Base-by-base conservation (phyloP, 192 early-diverging fungal species). In the Coemansia sp. region DNA sequence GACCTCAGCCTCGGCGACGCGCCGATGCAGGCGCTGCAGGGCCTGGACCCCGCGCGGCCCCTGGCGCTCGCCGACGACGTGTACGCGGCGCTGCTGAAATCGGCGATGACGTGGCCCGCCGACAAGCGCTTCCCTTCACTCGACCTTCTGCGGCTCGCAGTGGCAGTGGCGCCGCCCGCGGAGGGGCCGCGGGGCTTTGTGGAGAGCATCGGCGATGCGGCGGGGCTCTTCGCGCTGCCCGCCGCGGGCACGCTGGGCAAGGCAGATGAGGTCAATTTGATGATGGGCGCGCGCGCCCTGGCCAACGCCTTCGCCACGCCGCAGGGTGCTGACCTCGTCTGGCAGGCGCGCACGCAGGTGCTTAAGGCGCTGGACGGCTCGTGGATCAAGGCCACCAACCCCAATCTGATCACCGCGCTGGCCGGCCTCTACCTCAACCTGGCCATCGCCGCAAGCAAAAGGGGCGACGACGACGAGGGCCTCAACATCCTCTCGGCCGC, bases 61-160 rank as follows among this genome's bases (percentile, higher is more conserved):
- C 72, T 83, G 9, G 56, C 68, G 0, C 70, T 86, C 31, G 65
- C 80, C 39, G 79, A 84, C 2, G 66, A 67, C 24, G 81, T 81
- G 14, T 72, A 88, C 19, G 57, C 39, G 0, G 65, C 85, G 11
- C 54, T 94, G 39, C 42, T 84, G 33, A 86, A 85, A 41, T 68
- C 90, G 17, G 85, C 84, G 29, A 67, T 85, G 39, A 41, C 65
- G 2, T 98, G 95, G 95, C 92, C 94, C 5, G 74, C 80, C 16
- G 71, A 70, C 3, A 68, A 83, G 34, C 80, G 92, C 41, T 94
- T 96, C 74, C 94, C 94, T 19, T 90, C 85, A 6, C 85, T 98
- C 35, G 97, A 98, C 68, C 70, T 97, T 21, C 66, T 97, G 24
- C 90, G 97, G 3, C 72, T 96, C 0, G 36, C 65, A 1, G 21